Percentiles rank a stretch among this genome's conserved stretches.
phyloP scores from a whole-genome alignment of 352 stramenopile species.

The Hyaloperonospora brassicae region DNA sequence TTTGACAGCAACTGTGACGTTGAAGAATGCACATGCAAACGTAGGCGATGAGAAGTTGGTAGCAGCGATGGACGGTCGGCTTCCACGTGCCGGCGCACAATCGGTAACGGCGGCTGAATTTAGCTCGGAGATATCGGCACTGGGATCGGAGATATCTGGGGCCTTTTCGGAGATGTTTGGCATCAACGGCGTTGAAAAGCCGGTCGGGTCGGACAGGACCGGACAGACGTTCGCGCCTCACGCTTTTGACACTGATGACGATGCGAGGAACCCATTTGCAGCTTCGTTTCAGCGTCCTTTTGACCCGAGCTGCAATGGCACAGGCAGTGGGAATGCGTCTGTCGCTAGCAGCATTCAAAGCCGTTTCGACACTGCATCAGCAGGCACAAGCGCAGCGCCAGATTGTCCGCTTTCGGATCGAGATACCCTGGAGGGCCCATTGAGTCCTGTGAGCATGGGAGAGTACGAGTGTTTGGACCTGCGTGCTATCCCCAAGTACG shows the following conservation, averaged over 20 bases:
- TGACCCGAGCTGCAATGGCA: slow-evolving; percentile 16
- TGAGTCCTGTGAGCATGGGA: slow-evolving; percentile 47
- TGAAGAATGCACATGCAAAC: slow-evolving; percentile 38
- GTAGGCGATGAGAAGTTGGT: background rate
- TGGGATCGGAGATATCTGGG: slow-evolving; percentile 22
- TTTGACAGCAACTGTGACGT: slow-evolving; percentile 52
- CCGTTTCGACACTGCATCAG: slow-evolving; percentile 11
- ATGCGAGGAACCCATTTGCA: slow-evolving; percentile 65
- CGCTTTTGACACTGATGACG: slow-evolving; percentile 35
- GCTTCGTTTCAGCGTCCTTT: slow-evolving; percentile 36
- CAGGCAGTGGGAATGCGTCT: slow-evolving; percentile 17
- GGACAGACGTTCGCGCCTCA: slow-evolving; percentile 8
- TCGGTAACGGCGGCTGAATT: slow-evolving; percentile 20
- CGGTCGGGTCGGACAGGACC: slow-evolving; percentile 3
- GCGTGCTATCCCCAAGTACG: slow-evolving; percentile 66
- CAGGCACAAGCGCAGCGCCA: background rate
- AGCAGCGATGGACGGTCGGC: slow-evolving; percentile 2
- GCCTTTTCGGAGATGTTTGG: slow-evolving; percentile 30
- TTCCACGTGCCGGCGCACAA: slow-evolving; percentile 5
- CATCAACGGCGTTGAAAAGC: slow-evolving; percentile 11
- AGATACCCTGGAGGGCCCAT: slow-evolving; percentile 19
- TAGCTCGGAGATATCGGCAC: slow-evolving; percentile 24
- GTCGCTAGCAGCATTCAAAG: slow-evolving; percentile 18
- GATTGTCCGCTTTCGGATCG: slow-evolving; percentile 18
- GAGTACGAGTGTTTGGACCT: slow-evolving; percentile 73